Evolutionary conservation across 2,329 filamentous ascomycete genomes (phyloP).

Genomic region (Xylariaceae sp.): DNA sequence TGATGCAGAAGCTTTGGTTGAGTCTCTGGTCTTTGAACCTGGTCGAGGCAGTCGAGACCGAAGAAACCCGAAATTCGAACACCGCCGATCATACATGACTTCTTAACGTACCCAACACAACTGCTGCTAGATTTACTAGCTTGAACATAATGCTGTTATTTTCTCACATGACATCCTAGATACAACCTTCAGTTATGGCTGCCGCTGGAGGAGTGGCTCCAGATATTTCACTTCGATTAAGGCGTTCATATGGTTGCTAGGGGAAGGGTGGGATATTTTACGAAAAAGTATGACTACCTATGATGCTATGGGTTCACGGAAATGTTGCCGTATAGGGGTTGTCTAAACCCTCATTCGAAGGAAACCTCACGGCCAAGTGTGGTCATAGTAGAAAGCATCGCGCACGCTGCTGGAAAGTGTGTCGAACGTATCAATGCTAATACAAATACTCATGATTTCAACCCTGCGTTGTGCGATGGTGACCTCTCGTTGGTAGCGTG

Average conservation of each 20-base stretch:
- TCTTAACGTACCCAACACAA: neutral
- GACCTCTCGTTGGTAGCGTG: too few species aligned
- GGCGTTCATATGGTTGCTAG: neutral
- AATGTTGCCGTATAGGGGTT: neutral
- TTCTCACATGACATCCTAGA: too few species aligned
- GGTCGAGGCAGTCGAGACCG: neutral
- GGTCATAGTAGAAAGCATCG: neutral
- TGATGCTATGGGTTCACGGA: neutral
- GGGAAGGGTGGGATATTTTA: neutral
- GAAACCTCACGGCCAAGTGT: neutral
- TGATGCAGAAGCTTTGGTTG: constrained; percentile 17
- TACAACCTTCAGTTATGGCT: too few species aligned
- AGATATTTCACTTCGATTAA: too few species aligned
- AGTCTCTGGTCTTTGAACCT: constrained; percentile 5
- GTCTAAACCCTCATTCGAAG: neutral
- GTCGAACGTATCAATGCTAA: neutral
- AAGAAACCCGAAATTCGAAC: neutral
- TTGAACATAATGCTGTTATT: neutral
- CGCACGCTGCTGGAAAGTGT: neutral
- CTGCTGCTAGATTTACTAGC: neutral
- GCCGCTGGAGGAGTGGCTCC: too few species aligned
- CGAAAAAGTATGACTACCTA: neutral
- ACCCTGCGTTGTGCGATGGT: neutral
- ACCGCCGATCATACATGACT: neutral
- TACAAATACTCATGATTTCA: neutral